Conservation (phyloP, 139 green algal genomes). For the Dunaliella primolecta region DNA sequence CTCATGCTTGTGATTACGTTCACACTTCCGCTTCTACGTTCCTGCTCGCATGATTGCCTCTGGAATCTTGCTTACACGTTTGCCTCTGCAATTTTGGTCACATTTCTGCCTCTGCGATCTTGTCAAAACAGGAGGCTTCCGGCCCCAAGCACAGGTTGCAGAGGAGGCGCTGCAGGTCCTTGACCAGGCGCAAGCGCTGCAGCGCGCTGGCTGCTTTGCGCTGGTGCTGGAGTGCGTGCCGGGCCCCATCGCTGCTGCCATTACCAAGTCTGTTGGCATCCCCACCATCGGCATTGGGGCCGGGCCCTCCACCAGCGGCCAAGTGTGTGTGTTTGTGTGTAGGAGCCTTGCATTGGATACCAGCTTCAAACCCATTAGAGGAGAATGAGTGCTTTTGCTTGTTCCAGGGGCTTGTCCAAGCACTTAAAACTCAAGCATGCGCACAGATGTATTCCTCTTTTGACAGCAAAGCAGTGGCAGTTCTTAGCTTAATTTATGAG, state of each 20-base stretch:
- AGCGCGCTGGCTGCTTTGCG: slow-evolving; percentile 89
- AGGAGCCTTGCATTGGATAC: not conserved
- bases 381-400: too few relatives aligned
- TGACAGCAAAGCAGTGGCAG: too few relatives aligned
- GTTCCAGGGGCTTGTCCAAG: not conserved
- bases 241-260: slow-evolving; percentile 76
- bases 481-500: too few relatives aligned
- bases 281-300: slow-evolving; percentile 98
- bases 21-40: too few relatives aligned
- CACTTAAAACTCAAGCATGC: not conserved
- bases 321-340: slow-evolving; percentile 52
- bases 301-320: slow-evolving; percentile 73
- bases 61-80: too few relatives aligned
- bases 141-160: slow-evolving; percentile 82
- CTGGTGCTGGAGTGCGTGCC: slow-evolving; percentile 97
- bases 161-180: slow-evolving; percentile 71
- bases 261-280: slow-evolving; percentile 80
- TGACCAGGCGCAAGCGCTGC: slow-evolving; percentile 62
- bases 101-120: too few relatives aligned
- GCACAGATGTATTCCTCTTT: too few relatives aligned
- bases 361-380: not conserved
- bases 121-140: slow-evolving; percentile 95
- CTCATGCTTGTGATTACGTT: too few relatives aligned
- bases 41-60: too few relatives aligned
- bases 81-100: too few relatives aligned